These are phyloP conservation scores for Hypsizygus marmoreus DNA, from an alignment of 768 basidiomycete genomes.

Conservation along the genomic window DNA sequence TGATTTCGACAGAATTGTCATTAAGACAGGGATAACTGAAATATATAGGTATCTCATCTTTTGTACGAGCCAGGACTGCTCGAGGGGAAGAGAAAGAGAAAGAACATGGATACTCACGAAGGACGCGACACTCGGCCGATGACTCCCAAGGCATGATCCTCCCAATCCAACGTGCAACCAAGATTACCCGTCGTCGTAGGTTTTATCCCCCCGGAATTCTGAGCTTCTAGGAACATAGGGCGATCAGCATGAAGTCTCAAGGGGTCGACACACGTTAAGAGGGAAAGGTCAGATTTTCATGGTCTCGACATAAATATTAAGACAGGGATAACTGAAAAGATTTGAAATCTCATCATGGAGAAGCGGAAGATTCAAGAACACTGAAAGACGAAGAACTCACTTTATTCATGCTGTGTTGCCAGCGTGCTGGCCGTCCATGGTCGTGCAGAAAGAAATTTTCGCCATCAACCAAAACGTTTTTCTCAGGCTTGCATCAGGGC, in stretches of 20 bases:
- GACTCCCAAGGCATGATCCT: too few relatives aligned
- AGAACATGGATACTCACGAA: constrained; percentile 7
- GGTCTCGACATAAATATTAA: constrained; percentile 33
- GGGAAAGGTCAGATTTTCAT: constrained; percentile 29
- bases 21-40: constrained; percentile 40
- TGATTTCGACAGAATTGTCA: constrained; percentile 29
- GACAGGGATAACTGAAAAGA: constrained; percentile 40
- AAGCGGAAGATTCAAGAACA: neutral
- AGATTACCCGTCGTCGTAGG: neutral
- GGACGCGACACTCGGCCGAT: too few relatives aligned
- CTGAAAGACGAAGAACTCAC: neutral
- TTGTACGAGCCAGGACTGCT: too few relatives aligned
- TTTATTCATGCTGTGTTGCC: neutral
- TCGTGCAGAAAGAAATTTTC: neutral
- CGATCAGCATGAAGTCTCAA: constrained; percentile 1
- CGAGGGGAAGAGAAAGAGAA: neutral
- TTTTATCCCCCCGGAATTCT: neutral
- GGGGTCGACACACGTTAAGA: neutral
- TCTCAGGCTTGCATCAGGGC: constrained; percentile 8
- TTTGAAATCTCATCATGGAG: constrained; percentile 27
- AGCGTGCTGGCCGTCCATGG: too few relatives aligned
- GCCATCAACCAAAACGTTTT: constrained; percentile 3
- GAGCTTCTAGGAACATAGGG: neutral
- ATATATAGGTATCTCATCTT: constrained; percentile 30
- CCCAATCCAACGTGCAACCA: neutral